Evolutionary conservation across 352 stramenopile species (phyloP), one percentile per base, ranked within the genome.

Genomic region (Thraustochytrium striatum): DNA sequence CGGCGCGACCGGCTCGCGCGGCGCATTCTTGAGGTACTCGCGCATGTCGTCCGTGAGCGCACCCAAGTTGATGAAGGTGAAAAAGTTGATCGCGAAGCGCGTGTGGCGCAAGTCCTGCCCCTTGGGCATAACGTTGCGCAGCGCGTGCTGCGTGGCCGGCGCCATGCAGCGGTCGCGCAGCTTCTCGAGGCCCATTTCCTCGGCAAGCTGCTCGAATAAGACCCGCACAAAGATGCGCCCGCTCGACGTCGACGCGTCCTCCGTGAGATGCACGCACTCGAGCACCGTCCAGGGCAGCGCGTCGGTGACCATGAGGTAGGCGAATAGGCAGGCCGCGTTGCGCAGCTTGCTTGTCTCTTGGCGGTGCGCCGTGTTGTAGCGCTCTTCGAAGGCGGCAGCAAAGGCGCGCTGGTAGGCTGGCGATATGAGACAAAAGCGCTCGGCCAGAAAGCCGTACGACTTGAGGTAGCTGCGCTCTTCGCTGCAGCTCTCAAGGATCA

Each of bases 171-270:
- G 89, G 61, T 95, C 86, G 83, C 97, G 97, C 50, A 99, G 85
- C 65, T 91, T 97, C 70, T 89, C 90, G 61, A 99, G 91, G 36
- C 96, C 96, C 81, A 99, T 88, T 59, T 97, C 91, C 85, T 99
- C 92, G 32, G 93, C 94, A 25, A 99, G 91, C 83, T 99, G 96
- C 84, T 99, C 95, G 44, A 82, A 93, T 41, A 99, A 85, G 82
- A 99, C 98, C 88, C 99, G 99, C 83, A 99, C 94, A 83, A 99
- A 99, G 84, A 99, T 99, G 85, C 97, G 92, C 52, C 90, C 97
- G 2, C 92, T 98, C 25, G 92, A 98, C n/a, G 95, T 99, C 36
- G 97, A 99, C 75, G 98, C 96, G 72, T 98, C 94, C 85, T 99
- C 96, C 73, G 96, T 99, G 69, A 99, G 82, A 53, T 93, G 91